phyloP scores from a whole-genome alignment of 2,329 filamentous ascomycete species.

The Colletotrichum trifolii region DNA sequence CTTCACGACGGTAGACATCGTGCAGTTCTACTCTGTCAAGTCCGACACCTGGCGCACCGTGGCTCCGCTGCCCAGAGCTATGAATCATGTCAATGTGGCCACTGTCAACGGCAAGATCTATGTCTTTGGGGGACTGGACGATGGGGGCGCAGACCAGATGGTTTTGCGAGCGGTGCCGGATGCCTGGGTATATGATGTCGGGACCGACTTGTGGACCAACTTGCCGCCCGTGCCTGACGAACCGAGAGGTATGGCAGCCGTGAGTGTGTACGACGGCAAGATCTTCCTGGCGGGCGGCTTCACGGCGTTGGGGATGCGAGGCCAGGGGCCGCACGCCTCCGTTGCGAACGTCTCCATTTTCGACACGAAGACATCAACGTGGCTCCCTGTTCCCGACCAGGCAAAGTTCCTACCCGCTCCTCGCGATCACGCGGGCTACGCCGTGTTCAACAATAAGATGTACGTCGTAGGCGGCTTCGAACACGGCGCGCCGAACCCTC shows the following conservation, averaged over 20 bases:
- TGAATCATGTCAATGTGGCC: too few species aligned
- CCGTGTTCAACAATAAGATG: slow-evolving; percentile 46
- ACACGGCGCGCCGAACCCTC: slow-evolving; percentile 44
- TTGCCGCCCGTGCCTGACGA: slow-evolving; percentile 27
- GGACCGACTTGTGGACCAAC: too few species aligned
- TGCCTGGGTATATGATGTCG: too few species aligned
- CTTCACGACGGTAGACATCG: background rate
- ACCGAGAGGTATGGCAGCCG: slow-evolving; percentile 46
- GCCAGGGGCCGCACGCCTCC: slow-evolving; percentile 39
- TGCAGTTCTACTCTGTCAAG: too few species aligned
- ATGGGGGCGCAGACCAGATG: too few species aligned
- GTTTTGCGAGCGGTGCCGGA: too few species aligned
- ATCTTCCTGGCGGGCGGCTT: slow-evolving; percentile 54
- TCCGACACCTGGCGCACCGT: too few species aligned
- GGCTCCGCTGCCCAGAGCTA: too few species aligned
- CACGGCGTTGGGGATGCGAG: slow-evolving; percentile 36
- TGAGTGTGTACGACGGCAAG: slow-evolving; percentile 44
- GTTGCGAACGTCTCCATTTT: slow-evolving; percentile 47
- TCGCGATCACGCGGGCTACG: slow-evolving; percentile 45
- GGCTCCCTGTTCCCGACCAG: slow-evolving; percentile 42
- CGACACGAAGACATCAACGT: slow-evolving; percentile 42
- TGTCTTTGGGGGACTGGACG: too few species aligned
- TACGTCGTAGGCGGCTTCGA: slow-evolving; percentile 51
- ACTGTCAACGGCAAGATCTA: too few species aligned
- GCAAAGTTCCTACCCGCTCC: slow-evolving; percentile 45